phyloP scores from a whole-genome alignment of 768 basidiomycete species.

The Arthromyces matolae region DNA sequence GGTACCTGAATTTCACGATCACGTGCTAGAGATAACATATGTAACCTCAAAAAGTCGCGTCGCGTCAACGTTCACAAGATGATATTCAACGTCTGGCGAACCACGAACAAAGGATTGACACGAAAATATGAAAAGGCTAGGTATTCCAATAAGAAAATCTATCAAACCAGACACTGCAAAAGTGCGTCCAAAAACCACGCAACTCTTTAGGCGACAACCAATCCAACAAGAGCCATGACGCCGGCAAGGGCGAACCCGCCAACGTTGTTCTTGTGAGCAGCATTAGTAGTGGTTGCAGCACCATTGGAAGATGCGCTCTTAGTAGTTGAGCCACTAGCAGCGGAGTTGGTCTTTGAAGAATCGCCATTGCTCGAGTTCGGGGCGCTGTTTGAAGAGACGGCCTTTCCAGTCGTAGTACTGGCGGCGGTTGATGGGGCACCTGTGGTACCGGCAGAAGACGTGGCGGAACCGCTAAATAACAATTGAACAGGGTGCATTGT shows the following conservation, averaged over 20 bases:
- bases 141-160: background rate
- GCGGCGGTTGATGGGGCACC: conserved; percentile 1
- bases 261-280: conserved; percentile 24
- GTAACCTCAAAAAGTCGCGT: conserved; percentile 11
- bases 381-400: conserved; percentile 10
- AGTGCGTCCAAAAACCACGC: background rate
- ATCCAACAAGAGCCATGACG: conserved; percentile 49
- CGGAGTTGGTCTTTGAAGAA: conserved; percentile 8
- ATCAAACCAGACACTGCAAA: conserved; percentile 1
- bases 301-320: conserved; percentile 11
- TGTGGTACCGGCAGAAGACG: conserved; percentile 1
- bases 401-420: background rate
- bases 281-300: conserved; percentile 19
- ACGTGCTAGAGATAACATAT: conserved; percentile 12
- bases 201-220: conserved; percentile 36
- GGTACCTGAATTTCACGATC: conserved; percentile 8
- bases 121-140: conserved; percentile 2
- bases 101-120: no score
- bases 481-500: background rate
- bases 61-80: conserved; percentile 15
- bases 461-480: background rate
- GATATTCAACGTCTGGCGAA: no score
- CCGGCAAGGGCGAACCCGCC: conserved; percentile 43
- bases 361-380: conserved; percentile 20
- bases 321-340: conserved; percentile 14